Conservation (phyloP, 2,329 filamentous ascomycete genomes). For the Arthrobotrys megalospora region DNA sequence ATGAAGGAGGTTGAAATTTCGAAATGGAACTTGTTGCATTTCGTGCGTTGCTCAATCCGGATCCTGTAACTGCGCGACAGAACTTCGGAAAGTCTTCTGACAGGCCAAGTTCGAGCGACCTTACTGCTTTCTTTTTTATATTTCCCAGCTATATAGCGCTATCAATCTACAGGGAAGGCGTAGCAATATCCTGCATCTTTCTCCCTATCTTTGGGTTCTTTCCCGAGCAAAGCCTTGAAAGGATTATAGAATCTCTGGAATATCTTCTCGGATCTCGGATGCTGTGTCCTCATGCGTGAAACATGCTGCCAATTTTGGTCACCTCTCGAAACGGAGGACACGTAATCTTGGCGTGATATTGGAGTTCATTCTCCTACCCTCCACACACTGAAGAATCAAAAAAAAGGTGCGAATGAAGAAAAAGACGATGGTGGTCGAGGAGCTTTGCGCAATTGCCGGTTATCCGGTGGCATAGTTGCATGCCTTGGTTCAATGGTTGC, state of each 20-base stretch:
- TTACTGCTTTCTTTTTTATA: neutral
- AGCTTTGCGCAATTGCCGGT: conserved; percentile 26
- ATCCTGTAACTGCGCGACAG: neutral
- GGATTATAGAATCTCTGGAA: neutral
- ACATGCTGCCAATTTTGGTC: conserved; percentile 44
- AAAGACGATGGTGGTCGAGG: neutral
- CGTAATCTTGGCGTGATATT: conserved; percentile 48
- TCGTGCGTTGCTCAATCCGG: neutral
- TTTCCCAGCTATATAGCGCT: too few relatives aligned
- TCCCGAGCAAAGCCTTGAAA: conserved; percentile 21
- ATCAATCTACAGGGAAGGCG: conserved; percentile 28
- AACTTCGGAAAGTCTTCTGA: neutral
- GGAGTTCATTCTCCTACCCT: neutral
- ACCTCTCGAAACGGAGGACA: conserved; percentile 49
- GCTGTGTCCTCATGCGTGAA: conserved; percentile 32
- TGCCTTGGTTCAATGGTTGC: conserved; percentile 8
- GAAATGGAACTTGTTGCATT: conserved; percentile 4
- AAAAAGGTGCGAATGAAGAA: neutral
- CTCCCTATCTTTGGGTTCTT: conserved; percentile 24
- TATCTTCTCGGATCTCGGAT: conserved; percentile 40
- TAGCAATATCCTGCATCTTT: conserved; percentile 30
- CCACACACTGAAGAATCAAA: neutral
- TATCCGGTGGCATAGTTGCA: neutral
- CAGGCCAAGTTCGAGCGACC: neutral
- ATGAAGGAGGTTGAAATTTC: neutral